Conservation (phyloP, 768 basidiomycete genomes). For the Tremella mesenterica region DNA sequence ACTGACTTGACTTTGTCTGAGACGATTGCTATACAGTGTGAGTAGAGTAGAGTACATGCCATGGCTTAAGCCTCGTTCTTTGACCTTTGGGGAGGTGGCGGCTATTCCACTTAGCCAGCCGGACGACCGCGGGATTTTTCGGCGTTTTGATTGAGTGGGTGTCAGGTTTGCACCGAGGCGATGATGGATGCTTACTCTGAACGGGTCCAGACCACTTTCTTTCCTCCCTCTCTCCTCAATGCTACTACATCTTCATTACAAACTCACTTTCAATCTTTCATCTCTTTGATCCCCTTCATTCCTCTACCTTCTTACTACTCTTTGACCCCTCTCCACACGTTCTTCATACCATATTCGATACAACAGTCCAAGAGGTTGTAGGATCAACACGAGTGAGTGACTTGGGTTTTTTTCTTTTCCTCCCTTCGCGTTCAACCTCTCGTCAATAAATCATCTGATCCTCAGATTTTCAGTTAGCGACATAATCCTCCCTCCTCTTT, state of each 20-base stretch:
- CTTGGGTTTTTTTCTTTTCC: not conserved
- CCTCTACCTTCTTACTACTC: not conserved
- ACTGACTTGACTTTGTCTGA: too few species aligned
- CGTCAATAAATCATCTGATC: not conserved
- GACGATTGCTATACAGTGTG: too few species aligned
- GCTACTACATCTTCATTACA: not conserved
- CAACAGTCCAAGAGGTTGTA: too few species aligned
- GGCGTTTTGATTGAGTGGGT: too few species aligned
- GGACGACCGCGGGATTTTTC: too few species aligned
- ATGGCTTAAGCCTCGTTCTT: too few species aligned
- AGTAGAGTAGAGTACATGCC: too few species aligned
- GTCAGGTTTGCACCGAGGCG: too few species aligned
- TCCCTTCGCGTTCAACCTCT: not conserved
- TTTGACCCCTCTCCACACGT: not conserved
- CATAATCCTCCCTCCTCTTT: not conserved
- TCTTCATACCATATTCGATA: too few species aligned
- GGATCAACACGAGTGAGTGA: not conserved
- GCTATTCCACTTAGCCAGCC: too few species aligned
- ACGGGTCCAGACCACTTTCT: not conserved
- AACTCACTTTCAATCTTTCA: not conserved
- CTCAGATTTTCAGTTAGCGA: not conserved
- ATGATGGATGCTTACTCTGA: too few species aligned
- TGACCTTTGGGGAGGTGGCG: too few species aligned
- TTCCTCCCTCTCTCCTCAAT: not conserved
- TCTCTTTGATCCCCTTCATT: not conserved